Base-by-base conservation (phyloP, 129 eudicot genomes). In the Tagetes patula region DNA sequence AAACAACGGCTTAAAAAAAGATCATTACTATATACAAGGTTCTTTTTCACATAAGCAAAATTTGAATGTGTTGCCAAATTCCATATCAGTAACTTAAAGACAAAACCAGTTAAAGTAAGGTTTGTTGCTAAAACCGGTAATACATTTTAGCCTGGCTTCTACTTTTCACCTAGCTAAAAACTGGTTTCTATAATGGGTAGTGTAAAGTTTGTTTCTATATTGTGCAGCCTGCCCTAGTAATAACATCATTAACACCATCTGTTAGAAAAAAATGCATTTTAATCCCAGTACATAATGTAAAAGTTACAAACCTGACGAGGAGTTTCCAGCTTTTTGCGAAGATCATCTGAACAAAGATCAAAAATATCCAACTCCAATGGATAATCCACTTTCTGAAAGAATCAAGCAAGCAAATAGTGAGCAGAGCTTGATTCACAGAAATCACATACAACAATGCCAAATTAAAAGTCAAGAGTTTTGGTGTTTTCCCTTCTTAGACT, bases 281-380 rank as follows among this genome's bases (percentile, higher is more conserved):
- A 20, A 20, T 20, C 27, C 27, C 27, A 20, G 36, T 31, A 41
- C 47, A 48, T 59, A 6, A 61, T 20, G 34, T 31, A 70, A 4
- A 70, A 61, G 4, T 45, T 20, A 75, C 53, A 82, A 83, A 95
- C 99, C 97, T 77, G 81, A 39, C 99, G 96, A 69, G 99, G 99
- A 67, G 69, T 84, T 80, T 95, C 97, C 65, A 95, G 75, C 79
- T 79, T 82, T 72, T 95, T 90, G 60, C 79, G 81, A 53, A 95
- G 97, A 48, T 95, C 97, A 41, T 90, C 99, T 42, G 97, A 90
- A 83, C 99, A 95, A 39, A 95, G 81, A 86, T 95, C 99, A 82
- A 81, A 90, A 41, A 90, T 81, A 78, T 95, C 99, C 85, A 95
- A 75, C 84, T 86, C 89, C 85, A 95, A 80, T 10, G 99, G 99